Evolutionary conservation across 495 filamentous ascomycete genomes (phyloP), one percentile per base, ranked within the genome.

Genomic region (Aspergillus affinis): DNA sequence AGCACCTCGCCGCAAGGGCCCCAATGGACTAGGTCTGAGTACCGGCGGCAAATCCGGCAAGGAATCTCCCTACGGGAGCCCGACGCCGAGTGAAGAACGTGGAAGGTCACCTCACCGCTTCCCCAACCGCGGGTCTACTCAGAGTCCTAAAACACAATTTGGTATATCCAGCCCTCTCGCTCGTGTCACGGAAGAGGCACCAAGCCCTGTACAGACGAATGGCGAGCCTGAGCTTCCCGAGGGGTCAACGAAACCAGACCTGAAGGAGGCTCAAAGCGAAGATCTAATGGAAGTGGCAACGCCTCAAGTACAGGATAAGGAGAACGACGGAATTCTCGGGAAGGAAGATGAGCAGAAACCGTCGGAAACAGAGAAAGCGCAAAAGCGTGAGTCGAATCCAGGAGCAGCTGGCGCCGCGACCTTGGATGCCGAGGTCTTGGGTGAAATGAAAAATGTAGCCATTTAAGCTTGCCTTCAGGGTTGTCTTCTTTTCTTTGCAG

Each of bases 361-460:
- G 1, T 65, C 69, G 29, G 68, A 76, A 12, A 52, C 63, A 13
- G 76, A 75, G 18, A 75, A 74, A 63, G 50, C 55, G 17, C 70
- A 70, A 30, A 73, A 74, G 55, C 62, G 53, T 27, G 72, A 68
- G 32, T 72, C 68, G 5, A 59, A 69, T 12, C 60, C 65, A 27
- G 69, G 64, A 44, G 57, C 74, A 21, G 65, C 72, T 32, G 59
- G 61, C 49, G 60, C 59, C 55, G 62, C 56, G 10, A 41, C 36
- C 30, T 65, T 75, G 57, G 75, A 78, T 52, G 67, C 69, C 13
- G 76, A 78, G 61, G 73, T 78, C 58, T 67, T 80, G 17, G 78
- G 80, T 54, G 81, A 82, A 55, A 82, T 84, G 81, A 84, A 84
- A 69, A 84, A 78, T 64, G 80, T 84, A 60, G 78, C 80, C 44